phyloP scores from a whole-genome alignment of 2,329 filamentous ascomycete species.

The Sporothrix variecibatus region DNA sequence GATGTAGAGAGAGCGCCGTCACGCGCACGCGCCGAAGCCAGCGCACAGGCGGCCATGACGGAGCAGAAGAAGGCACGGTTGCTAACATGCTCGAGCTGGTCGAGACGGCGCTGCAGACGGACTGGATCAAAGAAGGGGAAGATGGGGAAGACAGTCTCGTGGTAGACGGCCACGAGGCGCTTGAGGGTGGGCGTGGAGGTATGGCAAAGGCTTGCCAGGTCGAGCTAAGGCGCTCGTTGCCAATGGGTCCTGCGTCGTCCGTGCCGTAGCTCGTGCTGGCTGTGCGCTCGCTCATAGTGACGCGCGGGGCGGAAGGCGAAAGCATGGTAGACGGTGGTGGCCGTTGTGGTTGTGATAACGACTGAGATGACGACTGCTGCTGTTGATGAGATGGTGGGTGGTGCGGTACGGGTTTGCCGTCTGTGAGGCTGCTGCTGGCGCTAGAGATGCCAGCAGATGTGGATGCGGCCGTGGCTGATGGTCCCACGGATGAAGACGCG shows the following conservation, averaged over 20 bases:
- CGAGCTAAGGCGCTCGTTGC: conserved; percentile 29
- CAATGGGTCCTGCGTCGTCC: conserved; percentile 22
- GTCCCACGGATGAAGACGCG: background rate
- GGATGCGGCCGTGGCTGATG: background rate
- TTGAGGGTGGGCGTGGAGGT: conserved; percentile 31
- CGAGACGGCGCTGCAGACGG: conserved; percentile 30
- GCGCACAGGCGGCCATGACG: conserved; percentile 34
- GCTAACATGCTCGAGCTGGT: conserved; percentile 32
- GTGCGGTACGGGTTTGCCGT: background rate
- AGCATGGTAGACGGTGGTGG: background rate
- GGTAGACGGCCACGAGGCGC: conserved; percentile 30
- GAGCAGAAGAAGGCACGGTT: conserved; percentile 35
- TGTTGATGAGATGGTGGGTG: background rate
- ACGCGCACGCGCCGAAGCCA: conserved; percentile 32
- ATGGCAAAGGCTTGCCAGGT: conserved; percentile 33
- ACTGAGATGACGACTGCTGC: background rate
- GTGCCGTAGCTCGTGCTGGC: conserved; percentile 18
- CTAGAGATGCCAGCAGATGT: background rate
- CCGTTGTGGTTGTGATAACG: background rate
- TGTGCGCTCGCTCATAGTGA: conserved; percentile 18
- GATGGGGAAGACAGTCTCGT: conserved; percentile 35
- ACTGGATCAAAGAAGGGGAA: conserved; percentile 35
- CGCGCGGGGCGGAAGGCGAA: background rate
- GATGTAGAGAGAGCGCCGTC: conserved; percentile 29
- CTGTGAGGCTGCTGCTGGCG: conserved; percentile 6